Evolutionary conservation across 192 early-diverging fungal species (phyloP).

Genomic region (Radiomyces spectabilis): DNA sequence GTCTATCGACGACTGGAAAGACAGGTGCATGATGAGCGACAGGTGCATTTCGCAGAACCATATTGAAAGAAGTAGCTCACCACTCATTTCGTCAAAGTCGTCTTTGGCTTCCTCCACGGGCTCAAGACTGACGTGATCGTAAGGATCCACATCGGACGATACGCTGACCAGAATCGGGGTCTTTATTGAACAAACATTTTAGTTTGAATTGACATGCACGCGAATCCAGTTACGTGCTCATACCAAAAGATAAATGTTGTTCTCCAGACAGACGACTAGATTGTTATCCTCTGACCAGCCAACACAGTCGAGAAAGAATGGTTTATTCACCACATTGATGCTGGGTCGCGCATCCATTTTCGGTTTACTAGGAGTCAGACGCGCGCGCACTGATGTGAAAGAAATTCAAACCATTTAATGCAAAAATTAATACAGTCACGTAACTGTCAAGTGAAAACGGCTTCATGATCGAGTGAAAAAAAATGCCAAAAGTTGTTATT

Average conservation of each 20-base stretch:
- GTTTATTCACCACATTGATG: background rate
- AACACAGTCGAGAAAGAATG: constrained; percentile 1
- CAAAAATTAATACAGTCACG: too few relatives aligned
- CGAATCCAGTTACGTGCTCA: background rate
- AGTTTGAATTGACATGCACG: background rate
- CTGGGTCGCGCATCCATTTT: background rate
- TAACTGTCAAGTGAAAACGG: background rate
- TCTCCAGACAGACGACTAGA: constrained; percentile 1
- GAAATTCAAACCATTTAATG: too few relatives aligned
- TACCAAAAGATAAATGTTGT: constrained; percentile 1
- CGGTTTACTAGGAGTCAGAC: background rate
- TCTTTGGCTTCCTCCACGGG: background rate
- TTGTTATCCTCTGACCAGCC: background rate
- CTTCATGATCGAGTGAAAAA: background rate
- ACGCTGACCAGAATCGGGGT: constrained; percentile 1
- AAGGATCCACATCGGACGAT: background rate
- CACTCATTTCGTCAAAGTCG: background rate
- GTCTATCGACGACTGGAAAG: background rate
- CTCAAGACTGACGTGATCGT: background rate
- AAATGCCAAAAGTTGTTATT: too few relatives aligned
- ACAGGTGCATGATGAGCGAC: background rate
- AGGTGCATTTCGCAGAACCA: background rate
- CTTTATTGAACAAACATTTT: background rate
- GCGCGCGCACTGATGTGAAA: too few relatives aligned
- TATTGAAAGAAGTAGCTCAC: background rate